Base-by-base conservation (phyloP, 129 eudicot species). In the Centrapalus pauciflorus region DNA sequence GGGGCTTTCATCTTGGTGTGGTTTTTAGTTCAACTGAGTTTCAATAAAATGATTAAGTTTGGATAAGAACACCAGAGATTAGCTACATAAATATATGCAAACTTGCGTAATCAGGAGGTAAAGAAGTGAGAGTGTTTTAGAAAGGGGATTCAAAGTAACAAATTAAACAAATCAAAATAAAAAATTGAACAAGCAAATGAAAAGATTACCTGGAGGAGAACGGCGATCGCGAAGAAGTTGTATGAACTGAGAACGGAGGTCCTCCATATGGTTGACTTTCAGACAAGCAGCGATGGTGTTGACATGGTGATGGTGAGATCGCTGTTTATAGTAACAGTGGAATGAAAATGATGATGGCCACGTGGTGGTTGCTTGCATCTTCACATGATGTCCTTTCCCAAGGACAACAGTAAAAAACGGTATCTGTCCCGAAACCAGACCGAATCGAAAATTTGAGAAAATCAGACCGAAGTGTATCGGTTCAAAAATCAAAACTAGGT, bases 141-240 rank as follows among this genome's bases (percentile, higher is more conserved):
- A n/a, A n/a, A n/a, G n/a, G n/a, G n/a, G n/a, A n/a, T 35, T 30
- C 14, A 12, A 0, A 21, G 46, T n/a, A n/a, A n/a, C n/a, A 21
- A 16, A 13, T 2, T 34, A 55, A 20, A 13, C 41, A 17, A 17
- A 40, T 21, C 1, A 71, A 14, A 33, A 5, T 3, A 10, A 49
- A 6, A 29, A 4, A 23, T 13, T 35, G 8, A 30, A 49, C 30
- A 0, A 19, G 20, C 2, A 20, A 0, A n/a, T 4, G 1, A 12
- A 9, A 0, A 13, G 5, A 23, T 25, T 59, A 89, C 96, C 96
- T 78, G 80, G 51, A 40, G 83, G 45, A n/a, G 94, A 78, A 30
- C 94, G 85, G 2, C 93, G 89, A 64, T 45, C 78, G 32, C 80
- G 77, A 19, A 89, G 82, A 57, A 89, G 21, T 12, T 76, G 68